Evolutionary conservation across 2,329 filamentous ascomycete genomes (phyloP), one percentile per base, ranked within the genome.

Genomic region (Nothopassalora personata): DNA sequence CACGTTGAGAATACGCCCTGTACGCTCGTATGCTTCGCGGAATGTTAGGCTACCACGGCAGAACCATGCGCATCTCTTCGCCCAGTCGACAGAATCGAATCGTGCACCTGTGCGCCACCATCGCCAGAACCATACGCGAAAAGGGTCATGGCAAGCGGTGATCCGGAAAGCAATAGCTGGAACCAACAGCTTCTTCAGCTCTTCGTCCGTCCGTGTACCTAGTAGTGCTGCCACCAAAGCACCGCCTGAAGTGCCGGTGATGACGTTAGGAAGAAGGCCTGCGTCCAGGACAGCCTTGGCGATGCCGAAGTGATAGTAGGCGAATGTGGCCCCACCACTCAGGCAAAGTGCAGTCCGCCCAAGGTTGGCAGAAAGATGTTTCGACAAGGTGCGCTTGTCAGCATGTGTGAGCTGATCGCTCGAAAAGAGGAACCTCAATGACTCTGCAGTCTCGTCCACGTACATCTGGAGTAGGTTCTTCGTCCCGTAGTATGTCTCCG

Each of bases 401-500:
- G 92, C 87, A 18, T 80, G 73, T 4, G 82, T 79, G 33, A 97
- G 77, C 64, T 88, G 83, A 33, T 83, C 80, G 9, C 87, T 91
- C 48, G 82, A 78, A 3, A 87, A 76, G 10, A 97, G 76, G 62
- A 94, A 84, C 54, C 82, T 79, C 50, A 96, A 79, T 31, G 81
- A 82, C 2, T 75, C 81, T 78, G 89, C 86, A 52, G 89, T 87
- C 75, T 97, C 92, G 61, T 97, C 90, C 48, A 96, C 79, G 70
- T 93, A 97, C 57, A 87, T 86, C 74, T 97, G 94, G 31, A 96
- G 90, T 64, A 97, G 76, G 61, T 94, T 85, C 75, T 99, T 99
- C n/a, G 94, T 97, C 33, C 94, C 94, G 67, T 91, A 96, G 72
- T 99, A 99, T 3, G 93, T 96, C 76, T 97, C 92, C 68, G 90